Conservation (phyloP, 176 grass and related monocot genomes). For the Cocos nucifera region DNA sequence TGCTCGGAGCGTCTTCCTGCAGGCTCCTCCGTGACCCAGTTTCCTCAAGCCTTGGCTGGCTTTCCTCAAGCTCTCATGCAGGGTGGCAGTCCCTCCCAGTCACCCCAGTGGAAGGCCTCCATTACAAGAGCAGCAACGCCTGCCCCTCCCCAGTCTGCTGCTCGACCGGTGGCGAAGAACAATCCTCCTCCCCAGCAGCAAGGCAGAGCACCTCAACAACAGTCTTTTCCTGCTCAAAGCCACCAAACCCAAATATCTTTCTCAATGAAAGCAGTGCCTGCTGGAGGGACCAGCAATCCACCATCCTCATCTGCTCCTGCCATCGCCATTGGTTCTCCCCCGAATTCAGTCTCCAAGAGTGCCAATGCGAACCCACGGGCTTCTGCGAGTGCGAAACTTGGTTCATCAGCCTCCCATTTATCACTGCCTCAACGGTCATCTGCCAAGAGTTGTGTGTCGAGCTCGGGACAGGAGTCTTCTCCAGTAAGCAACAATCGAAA, state of each 20-base stretch:
- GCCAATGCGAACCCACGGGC: constrained; percentile 54
- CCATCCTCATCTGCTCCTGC: constrained; percentile 56
- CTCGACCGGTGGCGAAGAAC: constrained; percentile 48
- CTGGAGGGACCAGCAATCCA: constrained; percentile 37
- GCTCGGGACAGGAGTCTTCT: constrained; percentile 39
- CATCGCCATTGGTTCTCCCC: constrained; percentile 50
- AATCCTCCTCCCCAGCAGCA: constrained; percentile 49
- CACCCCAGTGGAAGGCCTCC: constrained; percentile 58
- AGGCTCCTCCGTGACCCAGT: constrained; percentile 14
- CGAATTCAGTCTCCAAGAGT: constrained; percentile 76
- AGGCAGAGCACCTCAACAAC: constrained; percentile 44
- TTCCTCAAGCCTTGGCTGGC: constrained; percentile 32
- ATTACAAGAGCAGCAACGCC: constrained; percentile 37
- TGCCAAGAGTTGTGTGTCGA: constrained; percentile 45
- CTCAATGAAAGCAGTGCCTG: constrained; percentile 41
- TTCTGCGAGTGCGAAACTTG: constrained; percentile 46
- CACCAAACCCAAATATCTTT: constrained; percentile 73
- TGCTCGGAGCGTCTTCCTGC: constrained; percentile 28
- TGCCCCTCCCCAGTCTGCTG: constrained; percentile 22
- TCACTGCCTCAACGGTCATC: constrained; percentile 50
- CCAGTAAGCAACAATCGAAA: constrained; percentile 33
- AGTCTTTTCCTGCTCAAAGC: constrained; percentile 34
- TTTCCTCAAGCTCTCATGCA: constrained; percentile 48
- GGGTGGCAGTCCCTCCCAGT: constrained; percentile 36
- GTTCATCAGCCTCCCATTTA: constrained; percentile 23